phyloP scores from a whole-genome alignment of 495 filamentous ascomycete genomes.

The Neurospora sp. region DNA sequence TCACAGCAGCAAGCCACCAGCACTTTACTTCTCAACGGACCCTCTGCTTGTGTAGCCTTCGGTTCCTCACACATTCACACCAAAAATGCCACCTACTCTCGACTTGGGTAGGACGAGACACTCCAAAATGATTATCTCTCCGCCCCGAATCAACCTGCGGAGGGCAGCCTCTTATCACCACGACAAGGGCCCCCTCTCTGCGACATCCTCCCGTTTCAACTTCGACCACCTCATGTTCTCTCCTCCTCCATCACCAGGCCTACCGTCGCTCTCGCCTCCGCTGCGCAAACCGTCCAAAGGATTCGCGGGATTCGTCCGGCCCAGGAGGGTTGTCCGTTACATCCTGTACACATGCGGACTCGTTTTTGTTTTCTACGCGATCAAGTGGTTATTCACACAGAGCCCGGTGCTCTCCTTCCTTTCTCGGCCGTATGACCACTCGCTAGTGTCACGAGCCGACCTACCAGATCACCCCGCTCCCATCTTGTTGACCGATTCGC shows the following conservation, averaged over 20 bases:
- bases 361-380: constrained; percentile 26
- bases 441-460: constrained; percentile 40
- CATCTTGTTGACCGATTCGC: constrained; percentile 45
- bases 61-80: background rate
- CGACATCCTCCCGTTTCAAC: constrained; percentile 47
- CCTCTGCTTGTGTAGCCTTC: background rate
- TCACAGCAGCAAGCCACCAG: background rate
- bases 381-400: constrained; percentile 12
- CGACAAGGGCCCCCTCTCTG: constrained; percentile 38
- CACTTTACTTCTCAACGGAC: background rate
- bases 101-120: constrained; percentile 38
- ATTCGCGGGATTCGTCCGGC: constrained; percentile 22
- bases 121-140: constrained; percentile 38
- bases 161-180: constrained; percentile 37
- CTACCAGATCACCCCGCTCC: constrained; percentile 48
- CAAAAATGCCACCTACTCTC: constrained; percentile 38
- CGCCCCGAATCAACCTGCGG: constrained; percentile 41
- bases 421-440: constrained; percentile 24
- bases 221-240: constrained; percentile 54
- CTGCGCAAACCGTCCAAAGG: constrained; percentile 39
- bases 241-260: constrained; percentile 51
- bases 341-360: constrained; percentile 32
- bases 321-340: constrained; percentile 38
- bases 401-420: constrained; percentile 13
- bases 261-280: constrained; percentile 53